Percentiles rank a stretch among this genome's conserved stretches.
Evolutionary conservation across 2,329 filamentous ascomycete genomes (phyloP).

Genomic region (Zasmidium angulare): DNA sequence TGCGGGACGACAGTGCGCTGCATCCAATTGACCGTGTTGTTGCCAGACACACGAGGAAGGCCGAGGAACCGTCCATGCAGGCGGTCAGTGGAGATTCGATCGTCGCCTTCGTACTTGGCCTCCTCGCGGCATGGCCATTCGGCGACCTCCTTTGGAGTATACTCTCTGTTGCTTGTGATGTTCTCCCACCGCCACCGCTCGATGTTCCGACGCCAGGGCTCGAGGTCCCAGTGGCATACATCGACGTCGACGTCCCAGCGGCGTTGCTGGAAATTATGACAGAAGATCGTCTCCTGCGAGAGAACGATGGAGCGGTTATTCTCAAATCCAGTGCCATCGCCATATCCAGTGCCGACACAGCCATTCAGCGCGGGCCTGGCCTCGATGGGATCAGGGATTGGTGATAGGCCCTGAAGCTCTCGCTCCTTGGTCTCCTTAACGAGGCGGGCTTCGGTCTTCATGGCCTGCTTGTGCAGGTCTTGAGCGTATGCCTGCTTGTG

Average conservation of each 20-base stretch:
- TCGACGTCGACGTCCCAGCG: neutral
- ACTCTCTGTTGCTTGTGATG: neutral
- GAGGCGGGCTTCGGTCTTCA: neutral
- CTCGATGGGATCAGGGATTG: neutral
- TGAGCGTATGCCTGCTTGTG: conserved; percentile 19
- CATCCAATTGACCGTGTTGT: conserved; percentile 43
- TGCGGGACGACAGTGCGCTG: conserved; percentile 40
- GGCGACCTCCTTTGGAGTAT: conserved; percentile 33
- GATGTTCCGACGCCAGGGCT: too few relatives aligned
- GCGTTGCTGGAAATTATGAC: conserved; percentile 4
- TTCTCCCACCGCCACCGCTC: too few relatives aligned
- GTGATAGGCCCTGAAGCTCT: neutral
- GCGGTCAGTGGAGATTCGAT: conserved; percentile 45
- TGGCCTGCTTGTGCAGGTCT: neutral
- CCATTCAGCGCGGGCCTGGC: conserved; percentile 14
- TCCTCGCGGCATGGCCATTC: conserved; percentile 44
- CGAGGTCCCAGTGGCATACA: too few relatives aligned
- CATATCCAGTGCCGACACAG: too few relatives aligned
- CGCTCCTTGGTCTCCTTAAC: neutral
- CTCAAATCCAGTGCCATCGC: conserved; percentile 18
- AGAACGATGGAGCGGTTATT: conserved; percentile 34
- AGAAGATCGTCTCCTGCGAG: conserved; percentile 40
- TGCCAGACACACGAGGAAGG: conserved; percentile 44
- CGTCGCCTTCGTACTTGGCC: conserved; percentile 50
- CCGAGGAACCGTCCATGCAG: conserved; percentile 45